Evolutionary conservation across 2,329 filamentous ascomycete genomes (phyloP).

Genomic region (Botryotinia convoluta): DNA sequence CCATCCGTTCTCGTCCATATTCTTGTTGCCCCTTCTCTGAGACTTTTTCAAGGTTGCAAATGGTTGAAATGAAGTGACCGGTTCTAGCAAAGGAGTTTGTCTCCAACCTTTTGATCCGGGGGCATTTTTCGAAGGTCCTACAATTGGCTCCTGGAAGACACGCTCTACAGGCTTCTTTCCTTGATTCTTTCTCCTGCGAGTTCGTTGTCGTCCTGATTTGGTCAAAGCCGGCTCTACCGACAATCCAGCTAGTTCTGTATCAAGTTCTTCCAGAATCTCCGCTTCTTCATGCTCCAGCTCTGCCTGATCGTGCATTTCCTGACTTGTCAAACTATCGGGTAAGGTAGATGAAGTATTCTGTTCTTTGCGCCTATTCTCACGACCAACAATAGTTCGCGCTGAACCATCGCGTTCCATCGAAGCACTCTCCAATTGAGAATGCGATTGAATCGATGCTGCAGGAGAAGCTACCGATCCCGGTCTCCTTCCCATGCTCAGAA

Average conservation of each 20-base stretch:
- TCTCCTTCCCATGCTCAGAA: constrained; percentile 38
- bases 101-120: constrained; percentile 63
- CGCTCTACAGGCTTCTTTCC: constrained; percentile 41
- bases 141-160: constrained; percentile 39
- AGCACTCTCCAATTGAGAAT: constrained; percentile 37
- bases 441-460: constrained; percentile 23
- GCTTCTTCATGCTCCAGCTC: constrained; percentile 22
- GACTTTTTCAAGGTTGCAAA: constrained; percentile 59
- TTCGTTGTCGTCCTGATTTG: constrained; percentile 41
- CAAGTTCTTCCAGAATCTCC: constrained; percentile 32
- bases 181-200: constrained; percentile 43
- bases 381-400: constrained; percentile 27
- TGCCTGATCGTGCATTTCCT: constrained; percentile 39
- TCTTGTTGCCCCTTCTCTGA: constrained; percentile 43
- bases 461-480: constrained; percentile 34
- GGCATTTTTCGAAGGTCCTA: constrained; percentile 44
- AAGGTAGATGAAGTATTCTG: constrained; percentile 42
- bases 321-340: constrained; percentile 45
- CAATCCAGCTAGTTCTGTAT: constrained; percentile 25
- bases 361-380: constrained; percentile 29
- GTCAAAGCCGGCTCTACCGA: constrained; percentile 26
- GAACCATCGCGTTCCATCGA: constrained; percentile 35
- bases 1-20: constrained; percentile 73
- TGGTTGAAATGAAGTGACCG: constrained; percentile 60
- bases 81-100: constrained; percentile 63